These are phyloP conservation scores for Carpediemonas membranifera DNA, from an alignment of 78 protist species.

Conservation along the genomic window DNA sequence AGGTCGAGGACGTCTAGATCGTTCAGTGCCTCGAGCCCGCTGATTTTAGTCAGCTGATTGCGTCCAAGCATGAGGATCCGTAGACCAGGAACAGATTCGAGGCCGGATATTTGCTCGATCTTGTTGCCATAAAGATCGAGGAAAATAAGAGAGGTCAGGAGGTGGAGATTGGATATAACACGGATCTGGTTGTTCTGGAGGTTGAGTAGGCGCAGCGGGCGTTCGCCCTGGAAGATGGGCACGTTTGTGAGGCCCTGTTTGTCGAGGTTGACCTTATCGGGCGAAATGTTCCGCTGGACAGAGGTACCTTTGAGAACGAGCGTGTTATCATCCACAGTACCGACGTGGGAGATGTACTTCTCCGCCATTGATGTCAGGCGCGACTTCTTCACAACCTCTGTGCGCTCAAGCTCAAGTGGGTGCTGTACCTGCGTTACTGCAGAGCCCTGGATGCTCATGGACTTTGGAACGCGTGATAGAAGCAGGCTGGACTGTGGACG, in stretches of 20 bases:
- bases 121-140: constrained; percentile 40
- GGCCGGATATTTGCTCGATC: background rate
- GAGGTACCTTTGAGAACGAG: no score
- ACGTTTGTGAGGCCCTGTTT: background rate
- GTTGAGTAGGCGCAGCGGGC: constrained; percentile 29
- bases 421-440: no score
- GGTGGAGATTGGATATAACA: constrained; percentile 10
- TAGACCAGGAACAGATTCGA: constrained; percentile 23
- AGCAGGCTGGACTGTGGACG: no score
- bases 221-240: constrained; percentile 28
- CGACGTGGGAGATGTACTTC: no score
- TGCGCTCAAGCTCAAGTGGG: no score
- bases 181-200: constrained; percentile 26
- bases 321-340: no score
- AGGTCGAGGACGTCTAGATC: constrained; percentile 49
- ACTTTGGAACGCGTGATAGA: no score
- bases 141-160: constrained; percentile 36
- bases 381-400: no score
- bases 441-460: no score
- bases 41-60: constrained; percentile 6
- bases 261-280: no score
- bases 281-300: no score
- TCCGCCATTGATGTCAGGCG: no score
- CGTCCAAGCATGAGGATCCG: constrained; percentile 49
- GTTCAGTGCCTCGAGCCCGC: constrained; percentile 9